Conservation (phyloP, 2,329 filamentous ascomycete genomes). For the Phyllosticta citriasiana region DNA sequence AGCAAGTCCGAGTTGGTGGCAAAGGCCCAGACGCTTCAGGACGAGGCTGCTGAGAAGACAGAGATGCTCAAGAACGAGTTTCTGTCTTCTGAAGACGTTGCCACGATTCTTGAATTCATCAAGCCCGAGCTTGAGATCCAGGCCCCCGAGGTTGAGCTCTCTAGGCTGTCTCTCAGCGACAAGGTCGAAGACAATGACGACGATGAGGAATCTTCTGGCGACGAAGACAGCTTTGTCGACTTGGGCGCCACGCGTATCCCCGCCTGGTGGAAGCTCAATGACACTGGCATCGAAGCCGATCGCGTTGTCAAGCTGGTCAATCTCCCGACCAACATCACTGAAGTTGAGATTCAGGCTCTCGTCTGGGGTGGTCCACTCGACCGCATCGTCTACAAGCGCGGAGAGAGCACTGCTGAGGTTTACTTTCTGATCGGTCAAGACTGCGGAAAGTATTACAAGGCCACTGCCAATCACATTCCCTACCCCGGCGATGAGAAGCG, state of each 20-base stretch:
- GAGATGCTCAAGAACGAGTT: not conserved
- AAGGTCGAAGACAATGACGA: not conserved
- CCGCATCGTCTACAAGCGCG: constrained; percentile 18
- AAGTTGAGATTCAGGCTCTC: constrained; percentile 19
- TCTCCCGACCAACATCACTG: constrained; percentile 4
- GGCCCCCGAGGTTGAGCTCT: not conserved
- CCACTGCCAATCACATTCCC: constrained; percentile 26
- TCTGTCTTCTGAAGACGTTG: not conserved
- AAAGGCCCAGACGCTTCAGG: not conserved
- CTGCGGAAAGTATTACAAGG: constrained; percentile 23
- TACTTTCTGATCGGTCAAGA: constrained; percentile 25
- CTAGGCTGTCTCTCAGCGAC: not conserved
- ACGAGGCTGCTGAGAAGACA: not conserved
- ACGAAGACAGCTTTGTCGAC: not conserved
- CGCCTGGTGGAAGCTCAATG: no score
- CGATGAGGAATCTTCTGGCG: not conserved
- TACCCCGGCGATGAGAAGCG: constrained; percentile 13
- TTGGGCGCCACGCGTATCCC: no score
- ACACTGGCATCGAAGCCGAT: not conserved
- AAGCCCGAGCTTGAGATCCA: not conserved
- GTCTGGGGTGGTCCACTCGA: constrained; percentile 30
- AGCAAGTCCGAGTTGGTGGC: not conserved
- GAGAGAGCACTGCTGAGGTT: constrained; percentile 19
- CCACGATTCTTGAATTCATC: not conserved
- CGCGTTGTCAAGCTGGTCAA: constrained; percentile 12